Conservation (phyloP, 495 filamentous ascomycete genomes). For the Trichodelitschia bisporula region DNA sequence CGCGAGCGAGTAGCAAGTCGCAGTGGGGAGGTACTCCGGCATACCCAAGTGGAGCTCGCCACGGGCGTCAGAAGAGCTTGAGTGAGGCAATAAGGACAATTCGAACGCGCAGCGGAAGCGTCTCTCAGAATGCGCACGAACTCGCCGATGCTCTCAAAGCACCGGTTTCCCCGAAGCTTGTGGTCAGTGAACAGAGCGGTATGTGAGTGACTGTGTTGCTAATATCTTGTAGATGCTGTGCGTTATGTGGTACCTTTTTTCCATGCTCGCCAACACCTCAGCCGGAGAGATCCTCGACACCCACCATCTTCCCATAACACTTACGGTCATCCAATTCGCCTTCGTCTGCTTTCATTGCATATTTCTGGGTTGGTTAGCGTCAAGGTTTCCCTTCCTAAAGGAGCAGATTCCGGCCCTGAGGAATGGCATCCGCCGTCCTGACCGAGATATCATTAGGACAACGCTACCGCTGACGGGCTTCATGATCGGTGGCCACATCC, state of each 20-base stretch:
- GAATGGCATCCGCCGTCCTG: constrained; percentile 59
- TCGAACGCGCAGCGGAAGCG: constrained; percentile 48
- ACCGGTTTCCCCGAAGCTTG: constrained; percentile 64
- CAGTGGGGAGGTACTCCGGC: too few relatives aligned
- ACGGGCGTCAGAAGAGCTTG: constrained; percentile 58
- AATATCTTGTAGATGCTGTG: constrained; percentile 58
- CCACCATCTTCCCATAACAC: constrained; percentile 72
- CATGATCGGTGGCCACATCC: constrained; percentile 79
- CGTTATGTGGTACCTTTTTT: constrained; percentile 78
- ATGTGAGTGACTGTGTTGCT: too few relatives aligned
- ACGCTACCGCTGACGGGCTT: constrained; percentile 80
- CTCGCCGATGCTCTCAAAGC: constrained; percentile 76
- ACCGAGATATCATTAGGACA: constrained; percentile 57
- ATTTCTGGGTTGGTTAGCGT: constrained; percentile 45
- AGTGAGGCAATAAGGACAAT: constrained; percentile 66
- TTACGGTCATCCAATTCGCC: constrained; percentile 86
- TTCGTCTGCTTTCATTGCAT: constrained; percentile 83
- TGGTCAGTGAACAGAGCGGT: constrained; percentile 48
- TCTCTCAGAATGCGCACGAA: constrained; percentile 82
- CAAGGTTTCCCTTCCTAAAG: constrained; percentile 38
- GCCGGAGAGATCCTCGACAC: constrained; percentile 93
- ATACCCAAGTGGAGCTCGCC: constrained; percentile 24
- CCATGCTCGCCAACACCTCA: constrained; percentile 87
- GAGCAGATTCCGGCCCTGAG: constrained; percentile 50
- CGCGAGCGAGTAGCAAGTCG: constrained; percentile 22